Conservation (phyloP, 441 rosid genomes). For the Mallotus repandus region DNA sequence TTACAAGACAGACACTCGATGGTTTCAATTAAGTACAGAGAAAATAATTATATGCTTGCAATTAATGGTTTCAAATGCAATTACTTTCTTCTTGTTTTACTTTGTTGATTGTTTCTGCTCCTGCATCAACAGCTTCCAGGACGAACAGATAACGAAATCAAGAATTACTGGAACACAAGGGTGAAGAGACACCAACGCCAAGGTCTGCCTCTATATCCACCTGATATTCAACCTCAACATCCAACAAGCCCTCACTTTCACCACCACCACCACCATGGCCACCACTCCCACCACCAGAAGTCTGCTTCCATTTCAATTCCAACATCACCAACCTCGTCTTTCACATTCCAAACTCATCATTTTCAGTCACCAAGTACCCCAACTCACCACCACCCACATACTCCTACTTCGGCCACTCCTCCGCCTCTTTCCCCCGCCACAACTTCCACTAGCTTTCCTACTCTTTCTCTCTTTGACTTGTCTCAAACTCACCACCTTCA, state of each 20-base stretch:
- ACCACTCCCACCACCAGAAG: background rate
- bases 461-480: slow-evolving; percentile 15
- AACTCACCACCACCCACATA: slow-evolving; percentile 23
- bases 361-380: slow-evolving; percentile 32
- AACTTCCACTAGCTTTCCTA: slow-evolving; percentile 17
- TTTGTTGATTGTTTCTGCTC: background rate
- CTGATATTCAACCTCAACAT: slow-evolving; percentile 51
- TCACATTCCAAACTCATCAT: slow-evolving; percentile 28
- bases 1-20: too few species aligned
- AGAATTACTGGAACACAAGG: slow-evolving; percentile 92
- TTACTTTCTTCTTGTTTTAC: background rate
- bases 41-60: background rate
- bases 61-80: background rate
- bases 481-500: slow-evolving; percentile 23
- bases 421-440: slow-evolving; percentile 34
- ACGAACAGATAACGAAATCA: slow-evolving; percentile 90
- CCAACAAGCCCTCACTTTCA: slow-evolving; percentile 21
- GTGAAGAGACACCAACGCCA: slow-evolving; percentile 79
- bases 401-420: slow-evolving; percentile 28
- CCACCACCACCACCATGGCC: background rate
- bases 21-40: background rate
- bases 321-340: slow-evolving; percentile 10
- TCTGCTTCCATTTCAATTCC: background rate
- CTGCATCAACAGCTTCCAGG: slow-evolving; percentile 63
- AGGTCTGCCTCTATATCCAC: slow-evolving; percentile 82